These are phyloP conservation scores for Tylopilus sp. DNA, from an alignment of 1,284 basidiomycete species.

Conservation along the genomic window DNA sequence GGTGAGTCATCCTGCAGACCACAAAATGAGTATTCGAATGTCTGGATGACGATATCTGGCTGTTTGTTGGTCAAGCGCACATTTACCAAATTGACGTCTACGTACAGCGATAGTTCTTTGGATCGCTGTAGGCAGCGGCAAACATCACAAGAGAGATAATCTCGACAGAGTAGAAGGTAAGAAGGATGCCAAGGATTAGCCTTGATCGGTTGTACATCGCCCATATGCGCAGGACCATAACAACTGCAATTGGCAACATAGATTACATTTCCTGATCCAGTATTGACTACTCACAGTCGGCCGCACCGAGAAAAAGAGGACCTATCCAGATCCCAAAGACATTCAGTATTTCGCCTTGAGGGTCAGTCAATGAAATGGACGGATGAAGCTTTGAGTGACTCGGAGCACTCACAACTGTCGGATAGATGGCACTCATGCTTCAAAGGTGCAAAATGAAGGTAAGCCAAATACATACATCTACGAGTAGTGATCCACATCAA, in stretches of 20 bases:
- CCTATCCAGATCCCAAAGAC: not conserved
- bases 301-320: not conserved
- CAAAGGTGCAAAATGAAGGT: not conserved
- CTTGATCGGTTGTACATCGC: not conserved
- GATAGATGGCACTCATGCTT: not conserved
- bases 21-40: not conserved
- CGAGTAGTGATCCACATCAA: not conserved
- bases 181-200: not conserved
- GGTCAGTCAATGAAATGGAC: not conserved
- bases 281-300: not conserved
- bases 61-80: not conserved
- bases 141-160: not conserved
- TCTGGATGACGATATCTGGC: not conserved
- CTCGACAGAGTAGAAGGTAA: not conserved
- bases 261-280: not conserved
- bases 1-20: too few relatives aligned
- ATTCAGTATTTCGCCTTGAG: not conserved
- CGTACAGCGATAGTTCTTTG: not conserved
- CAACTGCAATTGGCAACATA: not conserved
- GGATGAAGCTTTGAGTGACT: not conserved
- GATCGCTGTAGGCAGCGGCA: not conserved
- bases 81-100: not conserved
- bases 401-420: not conserved
- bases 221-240: conserved; percentile 1
- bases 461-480: not conserved